Base-by-base conservation (phyloP, 2,329 filamentous ascomycete species). In the Sclerotiophoma versabilis region DNA sequence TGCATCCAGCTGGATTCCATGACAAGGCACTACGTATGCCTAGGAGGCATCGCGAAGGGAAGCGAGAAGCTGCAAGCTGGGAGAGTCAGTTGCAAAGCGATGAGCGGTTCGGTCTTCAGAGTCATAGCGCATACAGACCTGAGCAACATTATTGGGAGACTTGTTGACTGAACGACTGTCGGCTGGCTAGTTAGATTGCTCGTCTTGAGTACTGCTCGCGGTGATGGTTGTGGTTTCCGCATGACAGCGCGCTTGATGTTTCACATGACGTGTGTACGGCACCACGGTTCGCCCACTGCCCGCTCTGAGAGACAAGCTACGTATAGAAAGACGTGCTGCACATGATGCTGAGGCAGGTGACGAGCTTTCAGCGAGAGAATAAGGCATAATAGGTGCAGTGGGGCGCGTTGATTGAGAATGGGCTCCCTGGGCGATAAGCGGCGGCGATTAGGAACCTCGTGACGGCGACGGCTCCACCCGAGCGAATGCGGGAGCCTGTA, bases 401-500 rank as follows among this genome's bases (percentile, higher is more conserved):
- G 50, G 44, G 54, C 38, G 27, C n/a, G 29, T 33, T 36, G 22
- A 32, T 34, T 45, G 26, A 19, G 12, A 23, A 37, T 39, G 49
- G 11, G 15, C 30, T 17, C 22, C n/a, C 26, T 38, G 44, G 39
- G 47, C 38, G 47, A 50, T 54, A 49, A 54, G 39, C 44, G 33
- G 32, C 37, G 37, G 44, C 47, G 59, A 49, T 62, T 59, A 41
- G 42, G 25, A 29, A 20, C 47, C 51, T 57, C 36, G 49, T 37
- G n/a, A n/a, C n/a, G n/a, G n/a, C n/a, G 49, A 55, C 61, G 57
- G 59, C 39, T 57, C 59, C 53, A 63, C 58, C 54, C 61, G 57
- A 34, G 52, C 51, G 47, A 38, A 22, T 37, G 46, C 47, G 49
- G 43, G 50, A 58, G 57, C 49, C 42, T 64, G 55, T 50, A 58